phyloP scores from a whole-genome alignment of 2,329 filamentous ascomycete species.

The Onygenales sp. region DNA sequence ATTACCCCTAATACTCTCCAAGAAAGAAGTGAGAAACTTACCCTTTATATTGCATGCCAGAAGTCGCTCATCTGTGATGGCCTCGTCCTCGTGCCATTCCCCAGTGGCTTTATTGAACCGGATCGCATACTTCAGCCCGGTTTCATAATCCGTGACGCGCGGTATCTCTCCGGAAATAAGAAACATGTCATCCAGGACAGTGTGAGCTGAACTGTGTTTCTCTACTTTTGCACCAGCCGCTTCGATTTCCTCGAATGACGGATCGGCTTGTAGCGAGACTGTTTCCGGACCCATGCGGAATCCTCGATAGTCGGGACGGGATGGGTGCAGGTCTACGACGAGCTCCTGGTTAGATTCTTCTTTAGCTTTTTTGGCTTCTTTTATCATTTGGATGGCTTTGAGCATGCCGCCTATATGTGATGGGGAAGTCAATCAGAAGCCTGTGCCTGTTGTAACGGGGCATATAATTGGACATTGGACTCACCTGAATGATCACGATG shows the following conservation, averaged over 20 bases:
- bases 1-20: background rate
- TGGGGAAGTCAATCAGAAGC: too few relatives aligned
- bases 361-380: conserved; percentile 26
- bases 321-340: conserved; percentile 43
- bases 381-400: conserved; percentile 41
- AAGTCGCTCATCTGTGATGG: conserved; percentile 45
- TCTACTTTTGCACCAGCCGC: conserved; percentile 32
- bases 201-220: conserved; percentile 33
- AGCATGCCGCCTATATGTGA: conserved; percentile 36
- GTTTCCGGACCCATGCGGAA: conserved; percentile 31
- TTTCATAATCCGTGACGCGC: conserved; percentile 41
- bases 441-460: background rate
- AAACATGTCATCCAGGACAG: conserved; percentile 42
- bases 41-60: conserved; percentile 46
- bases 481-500: conserved; percentile 47
- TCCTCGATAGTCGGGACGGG: conserved; percentile 43
- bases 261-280: conserved; percentile 45
- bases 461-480: conserved; percentile 1
- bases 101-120: conserved; percentile 25
- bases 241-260: conserved; percentile 40
- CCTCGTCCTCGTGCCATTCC: conserved; percentile 23
- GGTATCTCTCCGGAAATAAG: conserved; percentile 47
- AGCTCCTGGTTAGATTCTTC: conserved; percentile 19
- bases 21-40: conserved; percentile 10
- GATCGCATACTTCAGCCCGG: conserved; percentile 37